Base-by-base conservation (phyloP, 2,329 filamentous ascomycete genomes). In the Ophiosphaerella narmari region DNA sequence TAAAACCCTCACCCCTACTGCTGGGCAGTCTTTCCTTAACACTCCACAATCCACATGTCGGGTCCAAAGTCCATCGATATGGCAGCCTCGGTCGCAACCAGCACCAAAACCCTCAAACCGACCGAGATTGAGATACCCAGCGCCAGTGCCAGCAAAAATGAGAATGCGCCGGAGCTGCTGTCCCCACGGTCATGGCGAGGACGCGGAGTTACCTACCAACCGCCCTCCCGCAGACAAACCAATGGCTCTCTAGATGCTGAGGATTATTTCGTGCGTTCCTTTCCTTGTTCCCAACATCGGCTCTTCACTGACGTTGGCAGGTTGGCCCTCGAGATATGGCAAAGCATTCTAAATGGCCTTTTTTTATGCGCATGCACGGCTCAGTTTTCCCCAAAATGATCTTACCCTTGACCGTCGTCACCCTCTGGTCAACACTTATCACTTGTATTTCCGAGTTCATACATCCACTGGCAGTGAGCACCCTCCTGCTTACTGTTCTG, bases 381-480 rank as follows among this genome's bases (percentile, higher is more conserved):
- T 89, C 85, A 55, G 85, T 92, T 53, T 70, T 88, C 49, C 89
- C 89, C 11, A 86, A 88, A 66, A 84, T 92, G 81, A 83, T 91
- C 34, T 67, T 91, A 6, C 89, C 89, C 0, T 70, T 92, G 16
- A 7, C 81, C 9, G 79, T 87, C 50, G 78, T 91, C 29, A 82
- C 78, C 12, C 63, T 62, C 12, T 91, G 89, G 88, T 78, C 87
- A 1, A 86, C 86, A 1, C 69, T 80, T 32, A 84, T 91, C 54
- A 88, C 86, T 11, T 72, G 75, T 46, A 50, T 74, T 23, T 71
- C 59, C 11, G 61, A 77, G 48, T 75, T 75, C 41, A 73, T 80
- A 11, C 69, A 79, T 54, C 44, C 65, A 16, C 67, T 86, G 14
- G 81, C 80, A 39, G 84, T 91, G 55, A 80, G 82, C 66, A 84